Conservation (phyloP, 192 early-diverging fungal species). For the Gonapodya sp. region DNA sequence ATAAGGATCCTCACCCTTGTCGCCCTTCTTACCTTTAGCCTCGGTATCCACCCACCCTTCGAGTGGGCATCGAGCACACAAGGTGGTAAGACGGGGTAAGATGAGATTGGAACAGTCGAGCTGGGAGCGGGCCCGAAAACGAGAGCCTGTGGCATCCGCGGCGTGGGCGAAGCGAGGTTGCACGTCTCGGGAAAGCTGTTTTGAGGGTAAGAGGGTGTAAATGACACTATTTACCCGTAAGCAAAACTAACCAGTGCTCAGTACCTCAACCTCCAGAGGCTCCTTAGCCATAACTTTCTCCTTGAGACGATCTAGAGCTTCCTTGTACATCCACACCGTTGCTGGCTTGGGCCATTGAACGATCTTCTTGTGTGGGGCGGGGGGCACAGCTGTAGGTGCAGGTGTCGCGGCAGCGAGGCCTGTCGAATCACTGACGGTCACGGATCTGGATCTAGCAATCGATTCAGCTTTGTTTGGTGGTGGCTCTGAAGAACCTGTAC, state of each 20-base stretch:
- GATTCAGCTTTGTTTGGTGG: neutral
- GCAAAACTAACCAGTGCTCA: neutral
- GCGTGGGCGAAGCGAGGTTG: slow-evolving; percentile 36
- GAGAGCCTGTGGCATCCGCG: slow-evolving; percentile 27
- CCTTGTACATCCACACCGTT: slow-evolving; percentile 35
- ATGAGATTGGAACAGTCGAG: slow-evolving; percentile 34
- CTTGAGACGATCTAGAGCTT: slow-evolving; percentile 31
- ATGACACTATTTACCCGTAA: neutral
- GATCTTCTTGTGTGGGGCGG: neutral
- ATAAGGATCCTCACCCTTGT: slow-evolving; percentile 18
- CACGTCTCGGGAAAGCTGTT: slow-evolving; percentile 34
- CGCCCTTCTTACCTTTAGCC: slow-evolving; percentile 9
- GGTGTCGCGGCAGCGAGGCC: neutral
- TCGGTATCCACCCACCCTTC: slow-evolving; percentile 13
- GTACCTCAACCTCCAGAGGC: slow-evolving; percentile 34
- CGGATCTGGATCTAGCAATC: neutral
- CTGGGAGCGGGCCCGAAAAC: slow-evolving; percentile 30
- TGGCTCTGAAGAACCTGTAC: neutral
- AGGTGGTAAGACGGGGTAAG: slow-evolving; percentile 35
- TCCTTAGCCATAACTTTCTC: slow-evolving; percentile 33
- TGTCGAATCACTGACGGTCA: neutral
- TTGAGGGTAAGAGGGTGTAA: neutral
- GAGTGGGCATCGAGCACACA: slow-evolving; percentile 23
- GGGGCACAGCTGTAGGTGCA: neutral
- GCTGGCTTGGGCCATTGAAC: slow-evolving; percentile 8